Conservation (phyloP, 2,329 filamentous ascomycete species). For the Penicillium sp. region DNA sequence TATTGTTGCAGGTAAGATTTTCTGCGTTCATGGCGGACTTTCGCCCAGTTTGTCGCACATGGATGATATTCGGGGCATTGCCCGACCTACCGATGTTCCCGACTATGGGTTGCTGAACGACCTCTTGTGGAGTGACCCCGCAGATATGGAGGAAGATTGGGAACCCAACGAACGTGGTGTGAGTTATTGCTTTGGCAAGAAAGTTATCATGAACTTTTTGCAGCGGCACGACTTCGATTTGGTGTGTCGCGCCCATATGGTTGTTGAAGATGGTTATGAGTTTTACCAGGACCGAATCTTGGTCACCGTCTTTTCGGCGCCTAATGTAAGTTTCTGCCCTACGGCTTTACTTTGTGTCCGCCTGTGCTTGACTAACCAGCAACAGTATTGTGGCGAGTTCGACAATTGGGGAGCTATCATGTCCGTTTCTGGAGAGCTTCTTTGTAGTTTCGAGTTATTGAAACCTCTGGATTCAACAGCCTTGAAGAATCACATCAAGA, state of each 20-base stretch:
- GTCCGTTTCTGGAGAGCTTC: conserved; percentile 89
- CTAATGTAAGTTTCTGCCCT: conserved; percentile 69
- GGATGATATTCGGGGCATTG: conserved; percentile 97
- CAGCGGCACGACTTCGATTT: conserved; percentile 94
- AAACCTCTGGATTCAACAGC: conserved; percentile 96
- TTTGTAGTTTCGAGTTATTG: conserved; percentile 95
- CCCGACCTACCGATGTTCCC: conserved; percentile 91
- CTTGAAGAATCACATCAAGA: conserved; percentile 98
- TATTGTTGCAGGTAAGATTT: conserved; percentile 97
- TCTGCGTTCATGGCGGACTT: conserved; percentile 92
- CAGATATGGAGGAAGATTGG: conserved; percentile 98
- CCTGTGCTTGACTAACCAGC: background rate
- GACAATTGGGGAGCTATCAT: conserved; percentile 99
- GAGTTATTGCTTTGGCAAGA: conserved; percentile 97
- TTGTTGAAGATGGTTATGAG: conserved; percentile 98
- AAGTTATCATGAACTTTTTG: conserved; percentile 95
- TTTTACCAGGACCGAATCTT: conserved; percentile 95
- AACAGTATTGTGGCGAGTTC: conserved; percentile 96
- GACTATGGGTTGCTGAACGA: conserved; percentile 96
- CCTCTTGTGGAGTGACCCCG: conserved; percentile 93
- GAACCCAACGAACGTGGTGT: conserved; percentile 96
- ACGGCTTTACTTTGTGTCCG: background rate
- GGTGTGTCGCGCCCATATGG: conserved; percentile 97
- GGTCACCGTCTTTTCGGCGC: conserved; percentile 96
- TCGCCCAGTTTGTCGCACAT: conserved; percentile 92